Conservation (phyloP, 192 early-diverging fungal species). For the Coemansia sp. region DNA sequence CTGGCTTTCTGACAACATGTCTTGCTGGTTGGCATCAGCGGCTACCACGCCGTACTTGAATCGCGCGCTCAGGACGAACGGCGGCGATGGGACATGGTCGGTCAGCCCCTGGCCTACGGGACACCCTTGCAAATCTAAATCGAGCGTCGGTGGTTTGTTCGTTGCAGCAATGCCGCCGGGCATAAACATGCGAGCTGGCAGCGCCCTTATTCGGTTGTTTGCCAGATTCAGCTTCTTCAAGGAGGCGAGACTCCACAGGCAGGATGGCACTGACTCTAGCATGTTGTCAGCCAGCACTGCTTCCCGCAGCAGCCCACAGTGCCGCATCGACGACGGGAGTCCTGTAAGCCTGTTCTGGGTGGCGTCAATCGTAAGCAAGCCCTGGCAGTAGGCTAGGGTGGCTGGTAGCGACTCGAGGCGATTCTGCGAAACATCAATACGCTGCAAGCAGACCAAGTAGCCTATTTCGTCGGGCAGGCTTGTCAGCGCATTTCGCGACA, state of each 20-base stretch:
- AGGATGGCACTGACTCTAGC: slow-evolving; percentile 15
- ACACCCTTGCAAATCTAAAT: slow-evolving; percentile 26
- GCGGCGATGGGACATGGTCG: slow-evolving; percentile 7
- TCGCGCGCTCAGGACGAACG: slow-evolving; percentile 7
- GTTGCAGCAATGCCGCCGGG: slow-evolving; percentile 24
- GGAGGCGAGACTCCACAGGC: slow-evolving; percentile 14
- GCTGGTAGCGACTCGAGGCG: slow-evolving; percentile 19
- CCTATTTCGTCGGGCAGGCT: slow-evolving; percentile 39
- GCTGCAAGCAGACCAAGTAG: slow-evolving; percentile 24
- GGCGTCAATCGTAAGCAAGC: slow-evolving; percentile 13
- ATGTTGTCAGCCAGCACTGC: slow-evolving; percentile 18
- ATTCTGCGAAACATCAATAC: slow-evolving; percentile 29
- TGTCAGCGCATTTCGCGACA: slow-evolving; percentile 27
- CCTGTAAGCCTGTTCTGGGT: slow-evolving; percentile 11
- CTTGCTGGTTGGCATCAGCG: neutral
- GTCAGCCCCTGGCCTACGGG: slow-evolving; percentile 18
- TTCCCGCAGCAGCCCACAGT: slow-evolving; percentile 13
- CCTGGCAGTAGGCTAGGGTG: slow-evolving; percentile 31
- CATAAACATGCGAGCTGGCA: slow-evolving; percentile 36
- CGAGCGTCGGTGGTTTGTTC: slow-evolving; percentile 10
- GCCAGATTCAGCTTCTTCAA: slow-evolving; percentile 24
- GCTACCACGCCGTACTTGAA: slow-evolving; percentile 12
- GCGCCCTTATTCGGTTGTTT: slow-evolving; percentile 21
- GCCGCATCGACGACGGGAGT: slow-evolving; percentile 30
- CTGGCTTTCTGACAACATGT: neutral